A percentile compares a stretch with the other conserved stretches of the same genome.
Conservation (phyloP, 1,284 basidiomycete genomes). For the Pterula multifida region DNA sequence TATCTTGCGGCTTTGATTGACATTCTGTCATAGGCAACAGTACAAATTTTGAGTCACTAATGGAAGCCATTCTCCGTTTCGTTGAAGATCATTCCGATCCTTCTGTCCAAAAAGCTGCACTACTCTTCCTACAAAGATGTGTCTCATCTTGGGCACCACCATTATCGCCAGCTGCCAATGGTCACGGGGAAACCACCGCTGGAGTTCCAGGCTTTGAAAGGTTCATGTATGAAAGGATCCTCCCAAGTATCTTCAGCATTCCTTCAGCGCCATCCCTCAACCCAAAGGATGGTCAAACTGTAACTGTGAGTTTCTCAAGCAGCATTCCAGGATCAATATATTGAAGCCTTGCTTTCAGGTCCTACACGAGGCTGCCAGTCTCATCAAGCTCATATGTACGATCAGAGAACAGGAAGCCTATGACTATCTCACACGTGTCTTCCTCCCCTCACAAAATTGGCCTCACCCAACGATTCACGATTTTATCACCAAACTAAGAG, state of each 20-base stretch:
- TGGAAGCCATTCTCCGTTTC: slow-evolving; percentile 70
- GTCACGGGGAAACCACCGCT: slow-evolving; percentile 27
- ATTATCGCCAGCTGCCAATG: slow-evolving; percentile 20
- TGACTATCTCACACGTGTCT: slow-evolving; percentile 69
- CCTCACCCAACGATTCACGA: slow-evolving; percentile 70
- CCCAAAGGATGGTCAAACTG: slow-evolving; percentile 77
- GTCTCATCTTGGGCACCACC: slow-evolving; percentile 74
- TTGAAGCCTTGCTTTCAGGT: slow-evolving; percentile 38
- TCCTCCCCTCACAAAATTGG: slow-evolving; percentile 85
- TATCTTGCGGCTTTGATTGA: slow-evolving; percentile 3
- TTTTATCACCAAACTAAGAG: slow-evolving; percentile 67
- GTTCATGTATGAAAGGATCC: slow-evolving; percentile 83
- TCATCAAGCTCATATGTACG: slow-evolving; percentile 72
- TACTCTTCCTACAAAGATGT: slow-evolving; percentile 71
- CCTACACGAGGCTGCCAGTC: slow-evolving; percentile 75
- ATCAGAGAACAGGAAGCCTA: slow-evolving; percentile 78
- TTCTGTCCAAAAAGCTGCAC: slow-evolving; percentile 67
- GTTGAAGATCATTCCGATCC: slow-evolving; percentile 68
- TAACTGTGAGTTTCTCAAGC: slow-evolving; percentile 44
- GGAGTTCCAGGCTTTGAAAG: slow-evolving; percentile 84
- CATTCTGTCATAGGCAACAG: slow-evolving; percentile 55
- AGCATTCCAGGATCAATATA: neutral
- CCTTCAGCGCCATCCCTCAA: slow-evolving; percentile 77
- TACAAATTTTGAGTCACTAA: slow-evolving; percentile 54
- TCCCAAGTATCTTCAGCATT: slow-evolving; percentile 78